These are phyloP conservation scores for carrot (Daucus carota) DNA, from an alignment of 129 eudicot genomes.

Conservation along the genomic window DNA sequence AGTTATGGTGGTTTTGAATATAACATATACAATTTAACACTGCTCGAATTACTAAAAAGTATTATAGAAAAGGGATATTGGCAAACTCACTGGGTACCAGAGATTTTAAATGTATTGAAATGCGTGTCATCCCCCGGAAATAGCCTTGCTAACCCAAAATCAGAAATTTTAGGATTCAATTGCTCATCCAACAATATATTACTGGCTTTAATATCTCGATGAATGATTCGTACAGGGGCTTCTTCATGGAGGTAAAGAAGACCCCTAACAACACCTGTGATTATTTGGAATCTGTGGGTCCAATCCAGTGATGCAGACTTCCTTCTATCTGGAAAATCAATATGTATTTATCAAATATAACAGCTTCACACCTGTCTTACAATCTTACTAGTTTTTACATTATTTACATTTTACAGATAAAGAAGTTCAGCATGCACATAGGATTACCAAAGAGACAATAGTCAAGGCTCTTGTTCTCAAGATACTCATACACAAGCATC, in stretches of 20 bases:
- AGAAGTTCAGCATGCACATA: background rate
- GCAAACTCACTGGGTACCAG: conserved; percentile 76
- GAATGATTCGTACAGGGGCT: conserved; percentile 82
- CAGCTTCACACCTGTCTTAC: background rate
- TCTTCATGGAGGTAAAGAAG: conserved; percentile 92
- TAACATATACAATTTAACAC: background rate
- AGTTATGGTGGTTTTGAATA: background rate
- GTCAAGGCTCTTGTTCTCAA: conserved; percentile 77
- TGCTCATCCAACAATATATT: conserved; percentile 69
- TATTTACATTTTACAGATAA: background rate
- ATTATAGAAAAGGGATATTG: background rate
- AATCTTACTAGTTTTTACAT: background rate
- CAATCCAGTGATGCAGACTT: conserved; percentile 53
- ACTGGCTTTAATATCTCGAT: conserved; percentile 84
- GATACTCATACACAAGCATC: conserved; percentile 93
- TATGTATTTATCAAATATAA: conserved; percentile 7
- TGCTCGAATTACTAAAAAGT: background rate
- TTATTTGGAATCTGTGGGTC: conserved; percentile 48
- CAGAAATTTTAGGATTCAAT: conserved; percentile 70
- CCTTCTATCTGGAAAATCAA: conserved; percentile 34
- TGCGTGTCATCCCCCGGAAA: conserved; percentile 90
- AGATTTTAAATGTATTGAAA: conserved; percentile 55
- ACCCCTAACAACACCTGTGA: conserved; percentile 63
- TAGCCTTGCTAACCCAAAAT: conserved; percentile 87
- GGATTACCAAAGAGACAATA: conserved; percentile 59